A percentile compares a stretch with the other conserved stretches of the same genome.
These are phyloP conservation scores for Hylodesmum podocarpum DNA, from an alignment of 306 rosid species.

Conservation along the genomic window DNA sequence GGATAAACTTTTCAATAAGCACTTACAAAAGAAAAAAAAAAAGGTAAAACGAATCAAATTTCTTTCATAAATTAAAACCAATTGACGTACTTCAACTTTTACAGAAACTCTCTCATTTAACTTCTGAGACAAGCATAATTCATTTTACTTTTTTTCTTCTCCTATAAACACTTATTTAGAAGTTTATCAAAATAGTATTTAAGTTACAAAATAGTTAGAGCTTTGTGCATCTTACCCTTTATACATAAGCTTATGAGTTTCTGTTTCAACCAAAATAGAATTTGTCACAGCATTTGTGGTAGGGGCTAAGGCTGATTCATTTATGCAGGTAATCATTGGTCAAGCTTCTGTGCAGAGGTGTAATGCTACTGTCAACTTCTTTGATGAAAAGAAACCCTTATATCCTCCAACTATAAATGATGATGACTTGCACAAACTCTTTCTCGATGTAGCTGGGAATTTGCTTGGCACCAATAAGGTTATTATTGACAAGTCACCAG, in stretches of 20 bases:
- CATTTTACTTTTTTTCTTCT: too few species aligned
- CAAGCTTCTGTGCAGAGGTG: constrained; percentile 85
- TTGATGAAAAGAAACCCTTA: constrained; percentile 32
- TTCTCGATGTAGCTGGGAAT: constrained; percentile 47
- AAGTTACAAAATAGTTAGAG: background rate
- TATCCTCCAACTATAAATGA: constrained; percentile 62
- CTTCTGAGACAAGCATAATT: too few species aligned
- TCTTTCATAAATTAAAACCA: too few species aligned
- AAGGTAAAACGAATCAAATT: too few species aligned
- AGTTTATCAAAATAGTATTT: too few species aligned
- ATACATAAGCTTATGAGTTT: background rate
- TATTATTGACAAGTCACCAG: constrained; percentile 23
- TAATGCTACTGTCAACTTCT: constrained; percentile 61
- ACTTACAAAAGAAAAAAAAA: too few species aligned
- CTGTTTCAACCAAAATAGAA: background rate
- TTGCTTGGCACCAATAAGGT: constrained; percentile 55
- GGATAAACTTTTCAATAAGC: too few species aligned
- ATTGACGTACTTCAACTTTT: too few species aligned
- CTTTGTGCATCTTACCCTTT: background rate
- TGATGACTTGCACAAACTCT: constrained; percentile 51
- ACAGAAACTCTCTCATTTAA: too few species aligned
- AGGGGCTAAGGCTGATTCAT: background rate
- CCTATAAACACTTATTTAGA: too few species aligned
- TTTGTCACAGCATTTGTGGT: background rate
- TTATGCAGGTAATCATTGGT: constrained; percentile 58